A percentile compares a stretch with the other conserved stretches of the same genome.
Conservation (phyloP, 441 rosid species). For the Geranium incanum region DNA sequence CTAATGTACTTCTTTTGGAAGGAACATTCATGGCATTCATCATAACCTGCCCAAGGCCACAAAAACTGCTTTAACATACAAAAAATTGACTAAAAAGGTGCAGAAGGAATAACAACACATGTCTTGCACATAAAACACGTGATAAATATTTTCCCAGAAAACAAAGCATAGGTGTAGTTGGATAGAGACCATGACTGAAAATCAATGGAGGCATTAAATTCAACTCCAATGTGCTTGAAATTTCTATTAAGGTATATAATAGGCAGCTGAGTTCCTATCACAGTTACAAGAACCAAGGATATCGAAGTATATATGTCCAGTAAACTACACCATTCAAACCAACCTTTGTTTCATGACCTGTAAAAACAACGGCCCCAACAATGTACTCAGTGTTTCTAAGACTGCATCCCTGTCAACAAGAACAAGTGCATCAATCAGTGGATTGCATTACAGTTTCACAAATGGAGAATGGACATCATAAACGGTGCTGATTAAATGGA, state of each 20-base stretch:
- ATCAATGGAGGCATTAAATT: conserved; percentile 8
- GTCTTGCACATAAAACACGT: background rate
- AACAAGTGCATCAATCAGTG: conserved; percentile 20
- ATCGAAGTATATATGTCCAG: conserved; percentile 2
- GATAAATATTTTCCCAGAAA: background rate
- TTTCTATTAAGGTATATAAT: background rate
- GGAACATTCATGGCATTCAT: conserved; percentile 99
- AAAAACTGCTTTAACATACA: conserved; percentile 14
- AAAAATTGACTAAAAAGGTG: conserved; percentile 7
- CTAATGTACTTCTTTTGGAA: conserved; percentile 96
- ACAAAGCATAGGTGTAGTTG: background rate
- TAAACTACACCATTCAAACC: conserved; percentile 18
- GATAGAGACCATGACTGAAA: conserved; percentile 4
- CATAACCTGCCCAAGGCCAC: conserved; percentile 67
- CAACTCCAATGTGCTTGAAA: conserved; percentile 10
- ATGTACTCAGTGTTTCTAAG: conserved; percentile 89
- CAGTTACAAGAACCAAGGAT: background rate
- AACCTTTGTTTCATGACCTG: conserved; percentile 98
- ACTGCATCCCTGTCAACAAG: conserved; percentile 84
- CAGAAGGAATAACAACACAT: background rate
- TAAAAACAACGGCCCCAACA: conserved; percentile 75
- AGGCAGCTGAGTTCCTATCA: background rate
- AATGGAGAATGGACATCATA: background rate
- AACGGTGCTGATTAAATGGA: background rate
- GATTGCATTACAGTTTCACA: conserved; percentile 5